These are phyloP conservation scores for Akebia trifoliata DNA, from an alignment of 164 flowering plant species.

Conservation along the genomic window DNA sequence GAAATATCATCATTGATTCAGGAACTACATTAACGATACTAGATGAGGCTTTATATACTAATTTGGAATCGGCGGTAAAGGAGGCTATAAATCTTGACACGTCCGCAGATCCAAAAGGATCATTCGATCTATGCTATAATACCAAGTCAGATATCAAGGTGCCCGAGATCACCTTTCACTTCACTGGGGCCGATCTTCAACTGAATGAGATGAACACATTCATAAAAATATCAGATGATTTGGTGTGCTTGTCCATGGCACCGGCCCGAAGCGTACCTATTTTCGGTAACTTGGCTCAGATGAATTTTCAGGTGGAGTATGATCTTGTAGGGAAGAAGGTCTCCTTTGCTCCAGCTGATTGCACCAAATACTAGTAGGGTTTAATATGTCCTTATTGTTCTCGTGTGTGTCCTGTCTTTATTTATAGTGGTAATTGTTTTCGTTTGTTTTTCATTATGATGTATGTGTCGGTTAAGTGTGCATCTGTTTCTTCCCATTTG, in stretches of 20 bases:
- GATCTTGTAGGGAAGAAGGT: conserved; percentile 18
- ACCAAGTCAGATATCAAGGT: not conserved
- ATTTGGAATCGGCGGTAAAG: conserved; percentile 12
- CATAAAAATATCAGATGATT: not conserved
- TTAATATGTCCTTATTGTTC: too few relatives aligned
- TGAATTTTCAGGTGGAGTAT: conserved; percentile 22
- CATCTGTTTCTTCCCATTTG: too few relatives aligned
- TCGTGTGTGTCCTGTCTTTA: too few relatives aligned
- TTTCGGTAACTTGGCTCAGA: conserved; percentile 26
- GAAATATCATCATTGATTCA: conserved; percentile 56
- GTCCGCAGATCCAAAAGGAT: not conserved
- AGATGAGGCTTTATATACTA: conserved; percentile 12
- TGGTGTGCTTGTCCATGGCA: conserved; percentile 19
- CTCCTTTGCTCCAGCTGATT: conserved; percentile 19
- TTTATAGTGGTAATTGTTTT: too few relatives aligned
- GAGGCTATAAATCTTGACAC: not conserved
- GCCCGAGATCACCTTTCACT: conserved; percentile 25
- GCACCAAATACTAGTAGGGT: too few relatives aligned
- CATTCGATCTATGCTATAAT: conserved; percentile 19
- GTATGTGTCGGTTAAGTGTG: too few relatives aligned
- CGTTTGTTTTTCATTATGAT: too few relatives aligned
- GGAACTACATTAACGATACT: conserved; percentile 45
- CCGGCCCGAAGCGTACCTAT: not conserved
- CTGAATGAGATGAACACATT: conserved; percentile 21
- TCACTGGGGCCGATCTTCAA: conserved; percentile 28